Percentiles rank a stretch among this genome's conserved stretches.
phyloP scores from a whole-genome alignment of 768 basidiomycete genomes.

The Clitopilus passeckerianus region DNA sequence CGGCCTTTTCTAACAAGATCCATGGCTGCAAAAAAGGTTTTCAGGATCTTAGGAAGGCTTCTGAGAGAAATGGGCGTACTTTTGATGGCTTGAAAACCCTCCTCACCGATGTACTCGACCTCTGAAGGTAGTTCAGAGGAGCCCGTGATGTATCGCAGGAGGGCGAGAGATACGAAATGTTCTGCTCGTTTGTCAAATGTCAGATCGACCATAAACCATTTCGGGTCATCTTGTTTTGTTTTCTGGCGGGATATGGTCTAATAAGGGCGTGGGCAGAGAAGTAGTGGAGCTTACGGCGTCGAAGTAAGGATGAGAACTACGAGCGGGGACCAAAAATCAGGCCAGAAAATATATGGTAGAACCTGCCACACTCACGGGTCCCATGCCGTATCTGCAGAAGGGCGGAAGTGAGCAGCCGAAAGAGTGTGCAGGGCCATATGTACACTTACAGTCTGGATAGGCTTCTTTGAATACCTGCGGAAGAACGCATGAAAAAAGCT shows the following conservation, averaged over 20 bases:
- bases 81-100: slow-evolving; percentile 60
- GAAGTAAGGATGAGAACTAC: slow-evolving; percentile 71
- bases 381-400: slow-evolving; percentile 77
- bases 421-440: background rate
- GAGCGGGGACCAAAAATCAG: background rate
- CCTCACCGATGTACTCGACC: slow-evolving; percentile 62
- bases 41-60: too few relatives aligned
- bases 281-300: slow-evolving; percentile 47
- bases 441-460: slow-evolving; percentile 79
- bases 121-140: slow-evolving; percentile 38
- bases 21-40: slow-evolving; percentile 52
- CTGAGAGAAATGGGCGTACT: slow-evolving; percentile 28
- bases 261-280: background rate
- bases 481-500: background rate
- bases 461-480: slow-evolving; percentile 75
- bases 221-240: slow-evolving; percentile 68
- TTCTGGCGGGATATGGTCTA: slow-evolving; percentile 45
- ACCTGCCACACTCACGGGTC: slow-evolving; percentile 52
- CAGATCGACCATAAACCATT: slow-evolving; percentile 92
- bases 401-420: slow-evolving; percentile 3
- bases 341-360: slow-evolving; percentile 1
- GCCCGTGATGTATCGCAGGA: slow-evolving; percentile 63
- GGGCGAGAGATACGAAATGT: slow-evolving; percentile 74
- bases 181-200: slow-evolving; percentile 58
- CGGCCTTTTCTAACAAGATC: slow-evolving; percentile 75